A percentile compares a stretch with the other conserved stretches of the same genome.
phyloP scores from a whole-genome alignment of 1,284 basidiomycete genomes.

The Moesziomyces parantarcticus region DNA sequence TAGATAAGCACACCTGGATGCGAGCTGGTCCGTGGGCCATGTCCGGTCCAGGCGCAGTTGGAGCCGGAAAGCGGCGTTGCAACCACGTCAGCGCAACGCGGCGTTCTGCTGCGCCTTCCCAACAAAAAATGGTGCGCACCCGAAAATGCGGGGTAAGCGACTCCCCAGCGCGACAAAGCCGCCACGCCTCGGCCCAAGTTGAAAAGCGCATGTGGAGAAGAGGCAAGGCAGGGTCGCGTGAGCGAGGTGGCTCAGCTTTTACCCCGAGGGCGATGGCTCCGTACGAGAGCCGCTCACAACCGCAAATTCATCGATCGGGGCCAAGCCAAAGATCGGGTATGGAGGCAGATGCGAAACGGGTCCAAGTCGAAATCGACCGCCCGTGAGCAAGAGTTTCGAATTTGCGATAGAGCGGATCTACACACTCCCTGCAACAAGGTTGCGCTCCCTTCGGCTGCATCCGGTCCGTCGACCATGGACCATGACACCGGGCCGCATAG shows the following conservation, averaged over 20 bases:
- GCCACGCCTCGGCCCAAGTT: too few species aligned
- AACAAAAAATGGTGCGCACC: neutral
- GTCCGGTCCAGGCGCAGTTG: neutral
- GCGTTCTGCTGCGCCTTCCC: too few species aligned
- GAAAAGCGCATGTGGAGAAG: too few species aligned
- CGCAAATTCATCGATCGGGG: neutral
- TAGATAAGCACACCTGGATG: neutral
- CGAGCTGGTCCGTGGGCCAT: neutral
- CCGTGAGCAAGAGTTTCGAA: neutral
- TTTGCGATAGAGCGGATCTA: neutral
- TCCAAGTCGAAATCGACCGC: too few species aligned
- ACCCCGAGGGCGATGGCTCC: too few species aligned
- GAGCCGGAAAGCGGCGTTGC: too few species aligned
- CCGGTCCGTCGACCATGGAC: neutral
- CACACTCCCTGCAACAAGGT: neutral
- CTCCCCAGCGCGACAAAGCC: neutral
- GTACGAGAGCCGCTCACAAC: too few species aligned
- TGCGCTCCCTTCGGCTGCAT: neutral
- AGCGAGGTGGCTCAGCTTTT: neutral
- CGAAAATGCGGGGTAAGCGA: neutral
- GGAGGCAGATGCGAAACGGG: neutral
- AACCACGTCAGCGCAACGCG: neutral
- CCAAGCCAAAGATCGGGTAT: neutral
- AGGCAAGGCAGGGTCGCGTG: neutral
- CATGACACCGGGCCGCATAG: neutral